Base-by-base conservation (phyloP, 164 flowering plant species). In the Vitis cinerea region DNA sequence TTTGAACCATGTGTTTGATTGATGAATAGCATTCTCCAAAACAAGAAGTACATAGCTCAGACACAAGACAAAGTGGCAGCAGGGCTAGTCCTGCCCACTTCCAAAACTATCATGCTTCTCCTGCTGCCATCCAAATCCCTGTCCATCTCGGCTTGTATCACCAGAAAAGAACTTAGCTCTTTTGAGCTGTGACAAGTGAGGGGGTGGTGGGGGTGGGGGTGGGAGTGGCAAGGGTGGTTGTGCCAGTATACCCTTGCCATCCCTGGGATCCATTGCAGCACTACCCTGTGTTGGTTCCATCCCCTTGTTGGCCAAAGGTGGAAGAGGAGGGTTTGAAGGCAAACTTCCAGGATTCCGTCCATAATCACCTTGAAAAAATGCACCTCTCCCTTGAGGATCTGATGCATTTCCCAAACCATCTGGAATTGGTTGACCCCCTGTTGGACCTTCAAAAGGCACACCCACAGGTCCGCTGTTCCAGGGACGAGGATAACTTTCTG, bases 201-300 rank as follows among this genome's bases (percentile, higher is more conserved):
- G 83, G n/a, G 82, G 85, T 49, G 82, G 78, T 19, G 91, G 88
- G 6, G 86, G 92, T 2, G 88, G 87, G 0, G 78, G 87, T 23
- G 86, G 83, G 15, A 72, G 71, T 23, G 78, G 71, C 68, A 76
- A 13, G 1, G 89, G 85, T 67, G 79, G 86, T 59, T 83, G 80
- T 52, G 90, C 87, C 69, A 82, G 71, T 62, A 83, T 76, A 44
- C 94, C 89, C 50, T 82, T 87, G 48, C 81, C 82, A 73, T 86
- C 92, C 76, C 85, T 75, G 19, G 80, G 77, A 69, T 83, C 91
- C 71, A 76, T 59, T 61, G 71, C 31, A 66, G 71, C 80, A 69
- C 78, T 71, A 71, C 80, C 83, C 53, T 72, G 87, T 57, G 59
- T 48, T 14, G 78, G 71, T 65, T 85, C 92, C 75, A 78, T 54